A percentile compares a stretch with the other conserved stretches of the same genome.
These are phyloP conservation scores for Fusarium sulawesiense DNA, from an alignment of 2,329 filamentous ascomycete genomes.

Conservation along the genomic window DNA sequence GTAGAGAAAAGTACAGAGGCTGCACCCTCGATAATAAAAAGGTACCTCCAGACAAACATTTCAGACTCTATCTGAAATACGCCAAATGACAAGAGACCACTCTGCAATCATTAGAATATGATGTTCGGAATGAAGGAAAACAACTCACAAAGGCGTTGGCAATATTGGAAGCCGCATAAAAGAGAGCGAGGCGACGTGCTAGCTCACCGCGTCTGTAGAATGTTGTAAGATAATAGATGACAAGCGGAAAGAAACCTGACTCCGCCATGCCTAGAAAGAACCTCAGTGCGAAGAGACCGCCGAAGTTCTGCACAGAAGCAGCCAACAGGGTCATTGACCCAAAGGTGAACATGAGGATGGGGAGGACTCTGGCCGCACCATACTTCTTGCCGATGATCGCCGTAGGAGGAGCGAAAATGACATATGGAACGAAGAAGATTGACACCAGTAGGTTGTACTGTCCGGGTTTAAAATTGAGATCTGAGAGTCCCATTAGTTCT, in stretches of 20 bases:
- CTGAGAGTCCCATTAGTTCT: neutral
- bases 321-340: constrained; percentile 14
- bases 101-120: accelerated
- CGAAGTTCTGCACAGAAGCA: constrained; percentile 12
- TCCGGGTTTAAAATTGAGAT: constrained; percentile 16
- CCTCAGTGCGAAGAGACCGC: constrained; percentile 4
- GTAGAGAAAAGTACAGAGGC: constrained; percentile 6
- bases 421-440: constrained; percentile 23
- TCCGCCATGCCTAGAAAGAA: constrained; percentile 19
- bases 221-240: constrained; percentile 17
- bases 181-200: constrained; percentile 9
- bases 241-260: constrained; percentile 12
- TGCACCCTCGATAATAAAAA: constrained; percentile 19
- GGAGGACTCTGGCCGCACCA: neutral
- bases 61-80: constrained; percentile 16
- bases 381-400: constrained; percentile 23
- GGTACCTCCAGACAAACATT: constrained; percentile 11
- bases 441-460: constrained; percentile 21
- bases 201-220: constrained; percentile 17
- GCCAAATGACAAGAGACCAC: constrained; percentile 6
- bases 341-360: constrained; percentile 14
- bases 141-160: constrained; percentile 13
- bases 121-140: accelerated
- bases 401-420: constrained; percentile 7
- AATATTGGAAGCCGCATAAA: constrained; percentile 15